Evolutionary conservation across 2,329 filamentous ascomycete genomes (phyloP), one percentile per base, ranked within the genome.

Genomic region (Verticillium dahliae): DNA sequence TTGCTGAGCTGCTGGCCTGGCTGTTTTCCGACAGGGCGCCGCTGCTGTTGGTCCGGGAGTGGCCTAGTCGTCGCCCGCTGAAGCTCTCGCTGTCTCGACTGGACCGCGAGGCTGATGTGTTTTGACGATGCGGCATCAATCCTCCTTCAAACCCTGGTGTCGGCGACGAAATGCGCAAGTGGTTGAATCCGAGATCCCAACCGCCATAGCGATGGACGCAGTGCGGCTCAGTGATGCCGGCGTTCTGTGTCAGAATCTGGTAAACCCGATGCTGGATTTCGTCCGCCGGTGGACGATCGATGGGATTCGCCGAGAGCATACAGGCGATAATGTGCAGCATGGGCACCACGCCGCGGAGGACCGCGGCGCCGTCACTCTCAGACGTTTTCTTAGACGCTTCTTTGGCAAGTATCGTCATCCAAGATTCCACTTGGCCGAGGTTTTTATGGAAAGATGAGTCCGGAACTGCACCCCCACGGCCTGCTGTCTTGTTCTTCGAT

Each of bases 381-480:
- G 71, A 69, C 5, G 69, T 73, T 67, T 81, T 80, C 67, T 80
- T 82, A 64, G 67, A 72, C 59, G 84, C 85, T n/a, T 88, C 84
- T 62, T 84, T 84, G 37, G 84, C 83, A 4, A 91, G 74, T 2
- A 74, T 74, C 1, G 77, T 75, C 77, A 90, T 88, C 90, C 90
- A 92, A 14, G 79, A 79, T 65, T 89, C 84, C 2, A 91, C 81
- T 71, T 90, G 88, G 15, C 84, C 81, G 1, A 89, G 77, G 67
- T 91, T 90, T 65, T 84, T 83, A 72, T 92, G 89, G 72, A 90
- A 92, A 0, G 87, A 90, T 0, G 87, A 82, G 73, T 92, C 89
- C 7, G 82, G 80, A 1, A 88, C 81, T 6, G 85, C 86, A 13
- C 85, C 85, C 35, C 85, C 85, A 31, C 83, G 76, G 0, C 82